These are phyloP conservation scores for Leccinum subtestaceum DNA, from an alignment of 768 basidiomycete species.

Conservation along the genomic window DNA sequence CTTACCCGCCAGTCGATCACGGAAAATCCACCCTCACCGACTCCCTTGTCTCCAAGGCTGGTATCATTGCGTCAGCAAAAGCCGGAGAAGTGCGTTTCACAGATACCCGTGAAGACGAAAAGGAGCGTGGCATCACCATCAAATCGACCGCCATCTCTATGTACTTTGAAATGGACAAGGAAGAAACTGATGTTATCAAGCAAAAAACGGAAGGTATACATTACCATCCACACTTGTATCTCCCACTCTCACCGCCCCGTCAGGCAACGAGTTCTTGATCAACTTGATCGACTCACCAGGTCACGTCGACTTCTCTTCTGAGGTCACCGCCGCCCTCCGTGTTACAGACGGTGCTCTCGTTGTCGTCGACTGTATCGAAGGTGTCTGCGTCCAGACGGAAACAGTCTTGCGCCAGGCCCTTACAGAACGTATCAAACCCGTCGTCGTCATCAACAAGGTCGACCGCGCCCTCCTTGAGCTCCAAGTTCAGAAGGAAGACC, in stretches of 20 bases:
- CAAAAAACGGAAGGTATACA: constrained; percentile 88
- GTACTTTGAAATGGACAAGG: constrained; percentile 96
- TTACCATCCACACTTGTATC: constrained; percentile 6
- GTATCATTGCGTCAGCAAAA: constrained; percentile 94
- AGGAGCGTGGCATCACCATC: constrained; percentile 99
- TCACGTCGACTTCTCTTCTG: constrained; percentile 99
- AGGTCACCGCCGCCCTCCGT: constrained; percentile 99
- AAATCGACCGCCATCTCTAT: constrained; percentile 99
- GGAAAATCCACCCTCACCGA: constrained; percentile 99
- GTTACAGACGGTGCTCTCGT: constrained; percentile 99
- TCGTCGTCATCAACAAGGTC: constrained; percentile 99
- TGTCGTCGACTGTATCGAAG: constrained; percentile 99
- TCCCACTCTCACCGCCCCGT: neutral
- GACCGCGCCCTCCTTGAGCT: constrained; percentile 99
- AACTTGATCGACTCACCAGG: constrained; percentile 99
- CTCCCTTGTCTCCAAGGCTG: constrained; percentile 97
- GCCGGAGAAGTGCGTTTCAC: constrained; percentile 97
- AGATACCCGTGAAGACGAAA: constrained; percentile 96
- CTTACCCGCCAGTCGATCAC: constrained; percentile 78
- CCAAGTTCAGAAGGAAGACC: constrained; percentile 93
- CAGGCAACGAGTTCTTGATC: constrained; percentile 96
- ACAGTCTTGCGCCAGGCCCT: constrained; percentile 97
- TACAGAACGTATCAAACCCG: constrained; percentile 98
- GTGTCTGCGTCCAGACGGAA: constrained; percentile 99
- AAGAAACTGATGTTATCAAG: constrained; percentile 79